Conservation (phyloP, 352 stramenopile species). For the Globisporangium sylvaticum region DNA sequence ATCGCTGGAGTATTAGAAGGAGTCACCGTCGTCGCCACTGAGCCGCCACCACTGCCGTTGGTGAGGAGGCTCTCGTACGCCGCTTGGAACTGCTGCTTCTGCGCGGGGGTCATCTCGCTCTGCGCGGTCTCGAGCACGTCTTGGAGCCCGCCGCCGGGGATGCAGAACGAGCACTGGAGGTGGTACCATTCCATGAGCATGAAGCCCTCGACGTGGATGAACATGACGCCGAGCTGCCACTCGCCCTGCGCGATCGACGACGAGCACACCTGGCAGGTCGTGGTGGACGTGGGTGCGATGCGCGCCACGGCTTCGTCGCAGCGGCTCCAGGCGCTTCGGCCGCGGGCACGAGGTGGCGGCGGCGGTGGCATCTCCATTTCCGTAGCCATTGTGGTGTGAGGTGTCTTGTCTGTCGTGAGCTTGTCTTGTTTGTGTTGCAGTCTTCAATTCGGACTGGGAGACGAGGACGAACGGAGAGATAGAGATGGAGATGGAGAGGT, state of each 20-base stretch:
- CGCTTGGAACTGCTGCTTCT: slow-evolving; percentile 51
- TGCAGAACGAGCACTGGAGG: slow-evolving; percentile 46
- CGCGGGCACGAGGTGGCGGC: slow-evolving; percentile 38
- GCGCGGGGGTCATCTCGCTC: slow-evolving; percentile 52
- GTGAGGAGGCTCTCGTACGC: slow-evolving; percentile 25
- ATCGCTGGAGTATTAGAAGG: slow-evolving; percentile 3
- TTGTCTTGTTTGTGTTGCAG: neutral
- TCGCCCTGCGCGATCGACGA: slow-evolving; percentile 52
- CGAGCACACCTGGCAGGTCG: slow-evolving; percentile 73
- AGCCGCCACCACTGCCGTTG: neutral
- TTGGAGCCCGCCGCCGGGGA: slow-evolving; percentile 45
- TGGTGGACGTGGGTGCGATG: slow-evolving; percentile 66
- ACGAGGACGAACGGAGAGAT: slow-evolving; percentile 1
- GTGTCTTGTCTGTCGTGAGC: neutral
- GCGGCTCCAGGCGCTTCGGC: slow-evolving; percentile 65
- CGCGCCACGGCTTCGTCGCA: slow-evolving; percentile 78
- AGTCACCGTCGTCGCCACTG: neutral
- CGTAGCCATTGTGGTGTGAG: slow-evolving; percentile 28
- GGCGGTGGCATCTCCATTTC: slow-evolving; percentile 40
- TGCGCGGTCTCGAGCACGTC: slow-evolving; percentile 59
- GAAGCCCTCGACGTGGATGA: slow-evolving; percentile 82
- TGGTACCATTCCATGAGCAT: slow-evolving; percentile 89
- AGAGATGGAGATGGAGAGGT: neutral
- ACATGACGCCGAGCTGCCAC: slow-evolving; percentile 82
- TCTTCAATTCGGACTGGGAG: neutral